Evolutionary conservation across 257 asterid species (phyloP).

Genomic region (Nicotiana attenuata): DNA sequence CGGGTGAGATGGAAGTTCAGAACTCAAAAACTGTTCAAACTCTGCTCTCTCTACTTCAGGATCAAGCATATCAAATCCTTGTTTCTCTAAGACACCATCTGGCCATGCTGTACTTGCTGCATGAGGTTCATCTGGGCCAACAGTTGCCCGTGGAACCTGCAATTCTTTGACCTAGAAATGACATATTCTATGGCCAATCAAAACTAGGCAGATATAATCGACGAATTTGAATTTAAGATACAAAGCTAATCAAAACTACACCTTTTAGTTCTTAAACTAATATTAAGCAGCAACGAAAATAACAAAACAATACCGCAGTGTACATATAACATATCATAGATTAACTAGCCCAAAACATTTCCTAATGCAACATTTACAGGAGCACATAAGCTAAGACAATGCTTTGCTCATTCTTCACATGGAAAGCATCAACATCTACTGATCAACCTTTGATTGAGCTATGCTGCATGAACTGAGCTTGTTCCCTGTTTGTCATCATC

Average conservation of each 20-base stretch:
- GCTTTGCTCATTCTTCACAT: neutral
- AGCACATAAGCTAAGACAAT: neutral
- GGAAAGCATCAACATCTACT: neutral
- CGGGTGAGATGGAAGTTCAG: constrained; percentile 87
- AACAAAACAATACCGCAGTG: neutral
- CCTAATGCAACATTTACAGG: neutral
- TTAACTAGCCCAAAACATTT: neutral
- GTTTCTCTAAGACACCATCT: constrained; percentile 73
- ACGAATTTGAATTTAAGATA: neutral
- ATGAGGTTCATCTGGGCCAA: constrained; percentile 99
- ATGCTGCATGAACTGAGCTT: neutral
- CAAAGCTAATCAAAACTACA: neutral
- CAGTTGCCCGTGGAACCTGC: constrained; percentile 61
- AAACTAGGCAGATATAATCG: constrained; percentile 4
- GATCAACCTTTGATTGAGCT: neutral
- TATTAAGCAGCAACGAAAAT: neutral
- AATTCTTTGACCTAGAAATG: constrained; percentile 34
- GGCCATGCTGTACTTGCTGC: constrained; percentile 96
- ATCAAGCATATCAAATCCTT: constrained; percentile 53
- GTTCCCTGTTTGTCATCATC: neutral
- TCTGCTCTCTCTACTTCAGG: constrained; percentile 56
- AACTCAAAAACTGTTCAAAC: constrained; percentile 56
- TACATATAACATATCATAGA: neutral
- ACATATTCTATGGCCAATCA: constrained; percentile 7
- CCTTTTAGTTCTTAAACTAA: neutral